Evolutionary conservation across 1,284 basidiomycete species (phyloP).

Genomic region (Tausonia pullulans): DNA sequence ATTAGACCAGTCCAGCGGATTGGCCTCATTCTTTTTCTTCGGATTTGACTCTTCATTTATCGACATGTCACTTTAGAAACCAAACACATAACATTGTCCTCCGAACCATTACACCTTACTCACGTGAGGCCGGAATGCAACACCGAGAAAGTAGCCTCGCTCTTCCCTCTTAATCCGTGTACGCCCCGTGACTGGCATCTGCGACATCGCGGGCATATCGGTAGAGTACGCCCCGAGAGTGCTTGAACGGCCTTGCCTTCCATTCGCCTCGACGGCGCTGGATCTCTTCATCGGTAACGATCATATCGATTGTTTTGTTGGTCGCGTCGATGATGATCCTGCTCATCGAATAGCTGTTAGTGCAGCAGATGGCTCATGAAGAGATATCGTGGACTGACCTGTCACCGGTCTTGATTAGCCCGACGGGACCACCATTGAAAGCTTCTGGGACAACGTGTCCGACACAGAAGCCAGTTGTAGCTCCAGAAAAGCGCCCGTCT

Average conservation of each 20-base stretch:
- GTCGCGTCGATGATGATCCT: conserved; percentile 55
- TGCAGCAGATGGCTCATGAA: background rate
- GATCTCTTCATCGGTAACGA: conserved; percentile 57
- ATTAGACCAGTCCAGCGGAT: too few relatives aligned
- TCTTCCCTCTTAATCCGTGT: conserved; percentile 25
- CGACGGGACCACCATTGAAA: conserved; percentile 81
- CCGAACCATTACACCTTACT: too few relatives aligned
- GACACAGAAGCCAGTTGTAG: conserved; percentile 61
- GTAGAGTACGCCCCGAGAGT: conserved; percentile 62
- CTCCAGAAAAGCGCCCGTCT: conserved; percentile 88
- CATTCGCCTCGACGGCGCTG: conserved; percentile 53
- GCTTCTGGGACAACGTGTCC: conserved; percentile 87
- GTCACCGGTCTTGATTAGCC: conserved; percentile 77
- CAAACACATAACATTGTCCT: too few relatives aligned
- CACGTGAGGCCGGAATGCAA: too few relatives aligned
- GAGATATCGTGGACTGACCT: conserved; percentile 24
- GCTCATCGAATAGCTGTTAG: background rate
- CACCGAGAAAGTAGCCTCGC: conserved; percentile 22
- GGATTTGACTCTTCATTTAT: too few relatives aligned
- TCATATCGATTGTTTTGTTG: conserved; percentile 65
- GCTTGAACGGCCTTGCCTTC: conserved; percentile 68
- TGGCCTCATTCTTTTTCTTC: too few relatives aligned
- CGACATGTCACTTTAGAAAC: too few relatives aligned
- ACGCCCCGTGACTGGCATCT: conserved; percentile 63
- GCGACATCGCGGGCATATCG: conserved; percentile 69